Percentiles rank a stretch among this genome's conserved stretches.
Conservation (phyloP, 2,329 filamentous ascomycete species). For the Erysiphe pulchra region DNA sequence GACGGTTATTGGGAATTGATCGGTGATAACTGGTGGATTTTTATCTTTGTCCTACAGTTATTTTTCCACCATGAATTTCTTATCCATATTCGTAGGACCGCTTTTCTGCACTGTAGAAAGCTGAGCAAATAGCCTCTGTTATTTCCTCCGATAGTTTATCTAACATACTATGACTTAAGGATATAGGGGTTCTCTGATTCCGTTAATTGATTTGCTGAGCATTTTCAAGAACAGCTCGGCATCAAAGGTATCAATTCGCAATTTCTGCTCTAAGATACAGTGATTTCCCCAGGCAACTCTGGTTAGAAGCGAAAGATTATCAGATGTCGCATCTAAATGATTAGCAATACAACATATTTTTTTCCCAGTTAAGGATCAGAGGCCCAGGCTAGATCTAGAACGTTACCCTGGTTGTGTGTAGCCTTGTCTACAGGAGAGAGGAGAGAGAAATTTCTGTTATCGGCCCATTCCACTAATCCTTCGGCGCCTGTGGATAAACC, state of each 20-base stretch:
- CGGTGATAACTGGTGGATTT: too few relatives aligned
- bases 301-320: too few relatives aligned
- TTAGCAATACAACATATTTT: too few relatives aligned
- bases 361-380: too few relatives aligned
- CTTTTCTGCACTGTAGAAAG: not conserved
- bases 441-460: too few relatives aligned
- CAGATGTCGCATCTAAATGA: too few relatives aligned
- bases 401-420: not conserved
- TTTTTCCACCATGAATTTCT: not conserved
- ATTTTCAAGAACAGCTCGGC: not conserved
- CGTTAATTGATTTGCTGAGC: not conserved
- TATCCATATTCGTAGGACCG: not conserved
- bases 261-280: not conserved
- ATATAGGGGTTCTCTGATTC: not conserved
- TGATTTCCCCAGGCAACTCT: too few relatives aligned
- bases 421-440: not conserved
- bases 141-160: not conserved
- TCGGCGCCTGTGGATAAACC: too few relatives aligned
- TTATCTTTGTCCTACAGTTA: not conserved
- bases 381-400: not conserved
- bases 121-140: not conserved
- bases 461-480: too few relatives aligned
- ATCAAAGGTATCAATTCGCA: not conserved
- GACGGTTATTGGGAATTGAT: too few relatives aligned
- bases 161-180: not conserved